phyloP scores from a whole-genome alignment of 768 basidiomycete species.

The Clavaria fumosa region DNA sequence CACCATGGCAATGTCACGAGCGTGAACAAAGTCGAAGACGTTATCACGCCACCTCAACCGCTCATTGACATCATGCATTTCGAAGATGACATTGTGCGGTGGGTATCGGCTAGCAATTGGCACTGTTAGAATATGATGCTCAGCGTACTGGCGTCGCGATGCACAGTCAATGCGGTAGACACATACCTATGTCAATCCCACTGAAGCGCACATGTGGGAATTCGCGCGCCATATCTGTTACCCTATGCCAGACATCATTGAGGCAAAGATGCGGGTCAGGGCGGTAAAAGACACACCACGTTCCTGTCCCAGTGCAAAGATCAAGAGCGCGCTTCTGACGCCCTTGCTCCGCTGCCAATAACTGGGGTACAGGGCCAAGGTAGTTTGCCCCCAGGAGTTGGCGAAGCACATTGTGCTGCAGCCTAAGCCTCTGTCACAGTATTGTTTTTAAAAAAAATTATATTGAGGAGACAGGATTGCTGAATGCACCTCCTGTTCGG shows the following conservation, averaged over 20 bases:
- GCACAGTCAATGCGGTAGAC: conserved; percentile 3
- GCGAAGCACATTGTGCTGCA: conserved; percentile 32
- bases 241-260: conserved; percentile 27
- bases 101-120: conserved; percentile 58
- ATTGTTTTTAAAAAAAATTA: conserved; percentile 3
- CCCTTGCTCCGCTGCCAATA: conserved; percentile 26
- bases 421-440: conserved; percentile 33
- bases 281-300: conserved; percentile 34
- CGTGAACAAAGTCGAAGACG: conserved; percentile 56
- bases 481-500: conserved; percentile 54
- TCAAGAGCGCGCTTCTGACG: conserved; percentile 46
- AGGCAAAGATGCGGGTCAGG: conserved; percentile 10
- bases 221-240: conserved; percentile 52
- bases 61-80: conserved; percentile 46
- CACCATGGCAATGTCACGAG: conserved; percentile 41
- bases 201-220: conserved; percentile 52
- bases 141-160: conserved; percentile 8
- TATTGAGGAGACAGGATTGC: background rate
- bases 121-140: conserved; percentile 25
- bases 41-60: conserved; percentile 33
- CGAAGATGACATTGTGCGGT: conserved; percentile 43
- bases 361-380: conserved; percentile 41
- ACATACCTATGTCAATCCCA: conserved; percentile 65
- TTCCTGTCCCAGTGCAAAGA: conserved; percentile 61
- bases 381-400: conserved; percentile 40